A percentile compares a stretch with the other conserved stretches of the same genome.
These are phyloP conservation scores for Silybum marianum DNA, from an alignment of 129 eudicot genomes.

Conservation along the genomic window DNA sequence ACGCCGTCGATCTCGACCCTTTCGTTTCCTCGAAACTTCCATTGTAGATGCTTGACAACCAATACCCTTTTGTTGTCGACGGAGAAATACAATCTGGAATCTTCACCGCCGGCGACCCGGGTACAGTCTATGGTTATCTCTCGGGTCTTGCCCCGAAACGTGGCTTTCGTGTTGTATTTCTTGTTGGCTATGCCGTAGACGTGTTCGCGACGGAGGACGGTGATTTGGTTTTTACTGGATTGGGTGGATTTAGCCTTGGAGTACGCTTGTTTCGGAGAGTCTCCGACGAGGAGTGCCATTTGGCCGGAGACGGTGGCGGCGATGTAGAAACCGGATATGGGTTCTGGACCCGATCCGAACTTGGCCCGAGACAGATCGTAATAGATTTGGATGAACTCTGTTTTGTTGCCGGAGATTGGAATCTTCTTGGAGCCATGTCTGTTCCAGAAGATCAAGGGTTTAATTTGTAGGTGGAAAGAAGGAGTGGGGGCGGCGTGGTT, in stretches of 20 bases:
- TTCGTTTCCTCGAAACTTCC: conserved; percentile 82
- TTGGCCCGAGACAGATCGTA: conserved; percentile 68
- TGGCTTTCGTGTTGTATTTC: conserved; percentile 51
- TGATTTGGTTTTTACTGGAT: conserved; percentile 29
- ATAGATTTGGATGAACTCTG: conserved; percentile 26
- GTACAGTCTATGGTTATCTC: conserved; percentile 51
- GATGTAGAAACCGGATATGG: conserved; percentile 66
- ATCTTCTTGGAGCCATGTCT: conserved; percentile 58
- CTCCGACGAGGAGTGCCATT: conserved; percentile 56
- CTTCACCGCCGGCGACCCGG: conserved; percentile 42
- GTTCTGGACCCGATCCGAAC: conserved; percentile 71
- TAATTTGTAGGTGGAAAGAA: conserved; percentile 53
- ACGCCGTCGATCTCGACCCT: conserved; percentile 65
- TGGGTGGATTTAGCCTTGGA: conserved; percentile 24
- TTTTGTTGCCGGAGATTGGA: not conserved
- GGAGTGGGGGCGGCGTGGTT: conserved; percentile 29
- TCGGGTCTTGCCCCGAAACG: conserved; percentile 45
- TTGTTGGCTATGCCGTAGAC: conserved; percentile 45
- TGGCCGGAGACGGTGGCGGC: conserved; percentile 45
- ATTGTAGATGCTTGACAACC: conserved; percentile 58
- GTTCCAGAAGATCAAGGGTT: conserved; percentile 66
- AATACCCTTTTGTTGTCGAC: conserved; percentile 59
- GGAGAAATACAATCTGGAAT: conserved; percentile 41
- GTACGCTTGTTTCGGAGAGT: conserved; percentile 47
- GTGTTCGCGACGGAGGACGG: conserved; percentile 63